Conservation (phyloP, 2,329 filamentous ascomycete species). For the Acephala macrosclerotiorum region DNA sequence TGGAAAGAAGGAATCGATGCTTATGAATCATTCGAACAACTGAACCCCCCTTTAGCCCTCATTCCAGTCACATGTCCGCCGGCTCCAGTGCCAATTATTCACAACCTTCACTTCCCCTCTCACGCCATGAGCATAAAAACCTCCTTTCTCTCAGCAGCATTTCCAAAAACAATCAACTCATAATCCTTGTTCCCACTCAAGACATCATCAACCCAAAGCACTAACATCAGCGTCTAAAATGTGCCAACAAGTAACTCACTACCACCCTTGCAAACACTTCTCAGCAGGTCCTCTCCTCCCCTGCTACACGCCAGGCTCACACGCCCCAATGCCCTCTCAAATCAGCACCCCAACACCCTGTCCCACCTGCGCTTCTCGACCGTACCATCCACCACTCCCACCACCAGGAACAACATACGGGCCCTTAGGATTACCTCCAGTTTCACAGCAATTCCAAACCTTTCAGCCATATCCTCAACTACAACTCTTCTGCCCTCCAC, state of each 20-base stretch:
- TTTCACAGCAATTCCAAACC: not conserved
- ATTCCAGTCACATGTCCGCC: too few species aligned
- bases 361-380: not conserved
- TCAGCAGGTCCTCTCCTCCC: slow-evolving; percentile 1
- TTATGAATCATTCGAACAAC: not conserved
- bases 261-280: slow-evolving; percentile 14
- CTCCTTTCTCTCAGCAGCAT: not conserved
- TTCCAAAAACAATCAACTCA: not conserved
- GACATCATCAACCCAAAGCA: not conserved
- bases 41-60: not conserved
- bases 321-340: not conserved
- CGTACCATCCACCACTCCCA: not conserved
- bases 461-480: not conserved
- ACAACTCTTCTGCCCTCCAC: not conserved
- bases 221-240: not conserved
- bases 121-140: not conserved
- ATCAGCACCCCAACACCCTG: not conserved
- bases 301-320: not conserved
- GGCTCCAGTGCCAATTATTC: not conserved
- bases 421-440: not conserved
- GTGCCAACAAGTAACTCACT: slow-evolving; percentile 13
- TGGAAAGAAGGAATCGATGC: not conserved
- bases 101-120: not conserved
- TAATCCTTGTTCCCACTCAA: not conserved
- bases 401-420: not conserved